Base-by-base conservation (phyloP, 140 eudicot species). In the Stevia rebaudiana region DNA sequence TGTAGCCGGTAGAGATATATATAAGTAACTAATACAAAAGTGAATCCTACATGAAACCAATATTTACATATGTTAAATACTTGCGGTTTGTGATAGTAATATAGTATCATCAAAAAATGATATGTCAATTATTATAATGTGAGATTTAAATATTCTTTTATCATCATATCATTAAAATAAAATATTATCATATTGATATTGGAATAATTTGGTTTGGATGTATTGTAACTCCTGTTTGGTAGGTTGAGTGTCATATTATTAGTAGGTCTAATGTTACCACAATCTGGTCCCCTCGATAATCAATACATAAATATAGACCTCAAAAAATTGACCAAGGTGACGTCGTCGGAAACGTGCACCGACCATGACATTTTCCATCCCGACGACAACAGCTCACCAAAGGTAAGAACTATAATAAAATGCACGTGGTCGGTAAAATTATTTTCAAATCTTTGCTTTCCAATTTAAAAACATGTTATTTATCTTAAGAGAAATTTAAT, bases 301-400 rank as follows among this genome's bases (percentile, higher is more conserved):
- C 31, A 50, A 50, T 19, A 8, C 31, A 54, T 68, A 67, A 68
- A 68, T 30, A 30, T 73, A 6, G 15, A 63, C 77, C 77, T 23
- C 72, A 73, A 1, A 43, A 16, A 44, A 46, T 25, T 53, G 24
- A 49, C 55, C 59, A 44, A 23, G 63, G 21, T 66, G 64, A 74
- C 64, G 74, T 58, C 69, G 50, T 48, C 63, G 48, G 64, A 25
- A 65, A 74, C 54, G 52, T 47, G 6, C 78, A 73, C 78, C 78
- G 78, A 73, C 73, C 61, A 22, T 17, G 1, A 23, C 12, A 11
- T 55, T 46, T 35, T 30, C 60, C 17, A 2, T 10, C 11, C 42
- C 62, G 68, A 58, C 48, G 63, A 58, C 48, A 54, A 33, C 16
- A 1, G 2, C 4, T 18, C 31, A 0, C 61, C 18, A n/a, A 28